Evolutionary conservation across 2,329 filamentous ascomycete species (phyloP), one percentile per base, ranked within the genome.

Genomic region (Aspergillus phoenicis): DNA sequence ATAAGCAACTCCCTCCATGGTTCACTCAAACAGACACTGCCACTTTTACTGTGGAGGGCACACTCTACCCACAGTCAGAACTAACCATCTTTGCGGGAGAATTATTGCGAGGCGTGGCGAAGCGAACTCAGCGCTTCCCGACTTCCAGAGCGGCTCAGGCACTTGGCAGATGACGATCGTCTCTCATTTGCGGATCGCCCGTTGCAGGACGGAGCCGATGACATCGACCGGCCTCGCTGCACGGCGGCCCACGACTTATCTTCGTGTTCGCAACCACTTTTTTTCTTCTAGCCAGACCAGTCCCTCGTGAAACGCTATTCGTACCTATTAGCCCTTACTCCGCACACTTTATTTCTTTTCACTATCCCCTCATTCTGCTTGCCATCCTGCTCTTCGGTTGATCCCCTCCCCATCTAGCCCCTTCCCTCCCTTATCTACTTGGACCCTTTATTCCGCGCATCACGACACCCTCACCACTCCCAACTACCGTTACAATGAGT

Each of bases 131-230:
- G 13, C 13, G 26, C 24, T 28, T 28, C 47, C n/a, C 13, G 22
- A 28, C 26, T 30, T 51, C 26, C 26, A 30, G 47, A 51, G 47
- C 47, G 61, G 60, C 54, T 62, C 60, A 65, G 63, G 66, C 51
- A 66, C 60, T 68, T 68, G 66, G 64, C 63, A 61, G 62, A 65
- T 62, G 69, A 89, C 92, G 69, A 89, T 89, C 0, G 83, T 85
- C 64, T 85, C 64, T 88, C 85, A 78, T 74, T 75, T 68, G 73
- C 67, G 64, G 70, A 71, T 70, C 57, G 56, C 48, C 68, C 62
- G 64, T 67, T 69, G 65, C 55, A 58, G 62, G 64, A 45, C 41
- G 41, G 41, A 63, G 62, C 66, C 68, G 71, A 74, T 73, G 73
- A 73, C 73, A 74, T 75, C 68, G 70, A 74, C 66, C 67, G 71